phyloP scores from a whole-genome alignment of 257 asterid genomes.

The Nicotiana paniculata region DNA sequence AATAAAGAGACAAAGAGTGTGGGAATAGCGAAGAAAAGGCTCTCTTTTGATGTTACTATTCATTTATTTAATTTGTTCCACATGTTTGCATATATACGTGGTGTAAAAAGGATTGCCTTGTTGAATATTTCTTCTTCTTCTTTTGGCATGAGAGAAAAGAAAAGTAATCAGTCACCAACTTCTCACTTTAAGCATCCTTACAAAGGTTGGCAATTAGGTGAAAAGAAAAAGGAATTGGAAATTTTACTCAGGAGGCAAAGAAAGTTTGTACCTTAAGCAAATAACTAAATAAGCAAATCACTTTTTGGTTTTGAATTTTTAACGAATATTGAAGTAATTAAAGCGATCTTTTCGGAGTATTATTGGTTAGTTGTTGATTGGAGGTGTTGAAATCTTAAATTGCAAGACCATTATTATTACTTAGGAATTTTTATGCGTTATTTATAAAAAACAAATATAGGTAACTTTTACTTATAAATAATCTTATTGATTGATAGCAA shows the following conservation, averaged over 20 bases:
- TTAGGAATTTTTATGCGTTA: too few species aligned
- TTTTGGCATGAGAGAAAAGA: conserved; percentile 10
- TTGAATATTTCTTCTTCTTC: neutral
- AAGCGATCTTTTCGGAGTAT: neutral
- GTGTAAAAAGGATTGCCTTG: neutral
- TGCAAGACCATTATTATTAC: neutral
- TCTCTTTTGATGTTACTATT: conserved; percentile 10
- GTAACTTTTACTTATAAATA: too few species aligned
- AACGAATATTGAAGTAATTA: neutral
- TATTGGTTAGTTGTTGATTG: neutral
- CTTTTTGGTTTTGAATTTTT: neutral
- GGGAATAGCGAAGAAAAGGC: neutral
- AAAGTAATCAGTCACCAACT: conserved; percentile 33
- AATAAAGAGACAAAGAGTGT: conserved; percentile 17
- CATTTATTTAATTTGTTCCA: neutral
- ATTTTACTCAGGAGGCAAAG: neutral
- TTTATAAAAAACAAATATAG: too few species aligned
- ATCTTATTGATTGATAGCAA: too few species aligned
- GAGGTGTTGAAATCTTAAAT: neutral
- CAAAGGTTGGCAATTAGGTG: conserved; percentile 12
- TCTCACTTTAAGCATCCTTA: conserved; percentile 27
- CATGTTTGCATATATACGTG: neutral
- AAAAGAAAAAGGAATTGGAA: neutral
- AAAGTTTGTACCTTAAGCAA: neutral
- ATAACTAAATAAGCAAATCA: neutral